phyloP scores from a whole-genome alignment of 2,329 filamentous ascomycete species.

The Proliferodiscus dingleyae region DNA sequence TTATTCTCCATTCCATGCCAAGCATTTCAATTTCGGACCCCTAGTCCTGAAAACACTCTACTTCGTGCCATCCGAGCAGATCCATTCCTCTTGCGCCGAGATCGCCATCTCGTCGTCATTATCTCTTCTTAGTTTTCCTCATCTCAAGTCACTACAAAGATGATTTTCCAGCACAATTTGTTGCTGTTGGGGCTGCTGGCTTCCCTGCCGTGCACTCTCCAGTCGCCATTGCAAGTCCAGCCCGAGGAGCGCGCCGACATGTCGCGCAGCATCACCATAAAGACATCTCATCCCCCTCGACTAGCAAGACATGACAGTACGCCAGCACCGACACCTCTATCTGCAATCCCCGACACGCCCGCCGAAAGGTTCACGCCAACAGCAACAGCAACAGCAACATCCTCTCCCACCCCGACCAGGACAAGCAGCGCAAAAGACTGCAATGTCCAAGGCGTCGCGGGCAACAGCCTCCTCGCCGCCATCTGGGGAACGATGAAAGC shows the following conservation, averaged over 20 bases:
- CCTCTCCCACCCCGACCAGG: slow-evolving; percentile 10
- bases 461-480: background rate
- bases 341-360: background rate
- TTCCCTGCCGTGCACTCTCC: background rate
- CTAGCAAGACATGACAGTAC: background rate
- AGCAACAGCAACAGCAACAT: background rate
- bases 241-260: background rate
- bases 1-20: background rate
- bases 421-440: slow-evolving; percentile 9
- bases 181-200: slow-evolving; percentile 1
- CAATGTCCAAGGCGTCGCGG: slow-evolving; percentile 12
- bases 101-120: no score
- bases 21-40: background rate
- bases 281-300: background rate
- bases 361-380: background rate
- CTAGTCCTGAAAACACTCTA: background rate
- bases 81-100: no score
- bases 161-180: background rate
- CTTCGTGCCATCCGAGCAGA: background rate
- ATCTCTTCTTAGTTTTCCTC: no score
- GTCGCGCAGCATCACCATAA: background rate
- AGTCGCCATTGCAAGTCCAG: background rate
- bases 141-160: no score
- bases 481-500: slow-evolving; percentile 2
- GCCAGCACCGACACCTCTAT: background rate